A percentile compares a stretch with the other conserved stretches of the same genome.
These are phyloP conservation scores for Pelagomonas calceolata DNA, from an alignment of 108 stramenopile genomes.

Conservation along the genomic window DNA sequence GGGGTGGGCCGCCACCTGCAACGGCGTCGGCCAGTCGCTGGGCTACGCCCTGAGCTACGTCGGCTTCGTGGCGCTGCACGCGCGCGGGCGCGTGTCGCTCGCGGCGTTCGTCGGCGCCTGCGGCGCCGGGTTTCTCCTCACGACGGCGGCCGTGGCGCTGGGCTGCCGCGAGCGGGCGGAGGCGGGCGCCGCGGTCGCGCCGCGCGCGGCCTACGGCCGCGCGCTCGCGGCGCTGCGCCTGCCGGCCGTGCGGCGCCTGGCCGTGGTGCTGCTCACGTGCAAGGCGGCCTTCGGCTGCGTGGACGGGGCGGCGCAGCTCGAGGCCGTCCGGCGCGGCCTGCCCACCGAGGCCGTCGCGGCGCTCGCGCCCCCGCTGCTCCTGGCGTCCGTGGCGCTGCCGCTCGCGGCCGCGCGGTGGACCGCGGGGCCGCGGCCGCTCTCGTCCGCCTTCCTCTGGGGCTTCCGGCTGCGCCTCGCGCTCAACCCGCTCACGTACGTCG, in stretches of 20 bases:
- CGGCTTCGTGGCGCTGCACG: slow-evolving; percentile 90
- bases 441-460: not conserved
- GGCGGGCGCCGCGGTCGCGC: slow-evolving; percentile 16
- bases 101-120: slow-evolving; percentile 78
- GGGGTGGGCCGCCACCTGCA: slow-evolving; percentile 86
- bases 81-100: slow-evolving; percentile 58
- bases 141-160: slow-evolving; percentile 72
- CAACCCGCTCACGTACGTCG: too few relatives aligned
- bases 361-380: not conserved
- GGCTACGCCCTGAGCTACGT: slow-evolving; percentile 89
- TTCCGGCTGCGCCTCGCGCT: not conserved
- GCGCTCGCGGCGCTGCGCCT: slow-evolving; percentile 68
- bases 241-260: slow-evolving; percentile 66
- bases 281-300: slow-evolving; percentile 39
- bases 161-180: slow-evolving; percentile 83
- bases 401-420: too few relatives aligned
- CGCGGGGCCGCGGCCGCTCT: too few relatives aligned
- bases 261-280: slow-evolving; percentile 66
- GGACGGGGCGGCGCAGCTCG: slow-evolving; percentile 38
- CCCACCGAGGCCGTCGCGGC: slow-evolving; percentile 28
- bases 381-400: not conserved
- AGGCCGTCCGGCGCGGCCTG: slow-evolving; percentile 46
- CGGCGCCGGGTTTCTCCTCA: slow-evolving; percentile 78
- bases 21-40: slow-evolving; percentile 91
- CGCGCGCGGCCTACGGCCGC: slow-evolving; percentile 52